Conservation (phyloP, 2,329 filamentous ascomycete species). For the Colletotrichum eremochloae region DNA sequence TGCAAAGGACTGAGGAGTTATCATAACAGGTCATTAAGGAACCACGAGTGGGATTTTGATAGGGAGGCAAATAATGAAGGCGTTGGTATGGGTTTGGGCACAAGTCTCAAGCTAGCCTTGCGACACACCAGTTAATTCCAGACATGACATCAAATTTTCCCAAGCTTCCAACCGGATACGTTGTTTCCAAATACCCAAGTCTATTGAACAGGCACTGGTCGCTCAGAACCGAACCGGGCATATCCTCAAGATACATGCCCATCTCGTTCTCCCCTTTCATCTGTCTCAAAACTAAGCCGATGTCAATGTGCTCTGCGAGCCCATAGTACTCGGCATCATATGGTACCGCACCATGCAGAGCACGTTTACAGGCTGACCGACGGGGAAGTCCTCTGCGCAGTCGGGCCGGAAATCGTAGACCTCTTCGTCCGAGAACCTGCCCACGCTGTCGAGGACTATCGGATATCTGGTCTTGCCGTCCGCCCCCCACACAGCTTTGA, state of each 20-base stretch:
- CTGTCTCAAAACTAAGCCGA: constrained; percentile 11
- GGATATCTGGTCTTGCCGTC: neutral
- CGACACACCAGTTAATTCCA: constrained; percentile 7
- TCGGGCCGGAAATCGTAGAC: constrained; percentile 11
- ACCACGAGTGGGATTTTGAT: too few relatives aligned
- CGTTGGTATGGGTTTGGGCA: too few relatives aligned
- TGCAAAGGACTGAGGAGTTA: neutral
- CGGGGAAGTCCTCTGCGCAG: constrained; percentile 18
- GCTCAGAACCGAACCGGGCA: neutral
- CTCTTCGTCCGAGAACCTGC: constrained; percentile 18
- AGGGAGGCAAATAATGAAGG: neutral
- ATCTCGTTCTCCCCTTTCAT: constrained; percentile 18
- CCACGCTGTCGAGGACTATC: neutral
- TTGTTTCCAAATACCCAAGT: constrained; percentile 20
- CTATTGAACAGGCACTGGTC: constrained; percentile 7
- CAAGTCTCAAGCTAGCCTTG: neutral
- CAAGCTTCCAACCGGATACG: constrained; percentile 3
- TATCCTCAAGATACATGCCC: neutral
- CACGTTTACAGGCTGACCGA: neutral
- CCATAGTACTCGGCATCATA: constrained; percentile 2
- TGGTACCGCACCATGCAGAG: constrained; percentile 23
- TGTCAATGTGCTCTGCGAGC: constrained; percentile 2
- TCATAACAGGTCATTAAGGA: rapidly evolving
- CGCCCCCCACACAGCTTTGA: neutral
- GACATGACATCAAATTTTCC: neutral